These are phyloP conservation scores for Phytophthora litchii DNA, from an alignment of 352 stramenopile species.

Conservation along the genomic window DNA sequence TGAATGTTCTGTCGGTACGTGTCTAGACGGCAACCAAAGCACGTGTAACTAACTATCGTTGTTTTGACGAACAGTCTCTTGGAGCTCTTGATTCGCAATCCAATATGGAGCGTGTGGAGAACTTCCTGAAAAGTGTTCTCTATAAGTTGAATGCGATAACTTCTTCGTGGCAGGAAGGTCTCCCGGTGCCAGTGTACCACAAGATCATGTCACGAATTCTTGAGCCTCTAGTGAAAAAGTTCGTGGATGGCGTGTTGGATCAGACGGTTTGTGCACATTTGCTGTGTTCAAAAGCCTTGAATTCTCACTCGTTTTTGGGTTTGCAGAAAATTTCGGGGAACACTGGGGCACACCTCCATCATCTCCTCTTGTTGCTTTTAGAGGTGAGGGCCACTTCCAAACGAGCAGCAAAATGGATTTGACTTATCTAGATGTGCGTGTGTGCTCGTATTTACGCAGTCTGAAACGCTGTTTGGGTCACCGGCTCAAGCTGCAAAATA, in stretches of 20 bases:
- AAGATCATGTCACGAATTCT: slow-evolving; percentile 58
- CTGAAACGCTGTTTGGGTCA: slow-evolving; percentile 56
- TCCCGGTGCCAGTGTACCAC: slow-evolving; percentile 59
- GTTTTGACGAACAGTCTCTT: slow-evolving; percentile 48
- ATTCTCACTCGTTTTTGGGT: slow-evolving; percentile 5
- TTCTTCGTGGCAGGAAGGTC: slow-evolving; percentile 67
- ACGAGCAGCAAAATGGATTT: not conserved
- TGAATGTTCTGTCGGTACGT: slow-evolving; percentile 54
- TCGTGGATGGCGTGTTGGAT: slow-evolving; percentile 57
- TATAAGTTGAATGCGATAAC: slow-evolving; percentile 73
- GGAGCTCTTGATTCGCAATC: slow-evolving; percentile 44
- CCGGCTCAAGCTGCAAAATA: slow-evolving; percentile 56
- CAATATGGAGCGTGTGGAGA: slow-evolving; percentile 48
- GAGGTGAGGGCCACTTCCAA: slow-evolving; percentile 38
- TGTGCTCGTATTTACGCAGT: slow-evolving; percentile 26
- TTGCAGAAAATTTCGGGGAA: slow-evolving; percentile 58
- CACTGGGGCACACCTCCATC: slow-evolving; percentile 47
- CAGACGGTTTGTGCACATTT: slow-evolving; percentile 40
- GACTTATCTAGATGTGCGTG: not conserved
- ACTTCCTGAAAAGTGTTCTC: slow-evolving; percentile 57
- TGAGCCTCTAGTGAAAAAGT: slow-evolving; percentile 57
- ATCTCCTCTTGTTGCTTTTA: slow-evolving; percentile 52
- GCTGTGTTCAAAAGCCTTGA: not conserved
- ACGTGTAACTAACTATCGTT: slow-evolving; percentile 3
- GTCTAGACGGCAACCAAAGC: not conserved